phyloP scores from a whole-genome alignment of 768 basidiomycete species.

The Lactifluus echinatus region DNA sequence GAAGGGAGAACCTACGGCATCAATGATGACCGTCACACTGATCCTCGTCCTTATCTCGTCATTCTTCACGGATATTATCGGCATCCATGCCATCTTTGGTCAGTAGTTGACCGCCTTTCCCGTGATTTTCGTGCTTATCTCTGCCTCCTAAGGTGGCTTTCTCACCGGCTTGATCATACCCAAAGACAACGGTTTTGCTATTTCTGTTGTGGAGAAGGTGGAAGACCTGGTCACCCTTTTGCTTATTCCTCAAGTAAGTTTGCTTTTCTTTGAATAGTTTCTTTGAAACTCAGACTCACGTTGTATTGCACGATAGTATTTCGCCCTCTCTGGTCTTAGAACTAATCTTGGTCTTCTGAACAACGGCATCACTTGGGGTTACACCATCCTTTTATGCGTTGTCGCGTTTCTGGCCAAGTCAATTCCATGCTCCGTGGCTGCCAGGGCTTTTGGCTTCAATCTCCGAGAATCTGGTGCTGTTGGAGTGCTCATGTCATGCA shows the following conservation, averaged over 20 bases:
- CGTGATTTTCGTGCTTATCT: neutral
- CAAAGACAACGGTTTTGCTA: conserved; percentile 72
- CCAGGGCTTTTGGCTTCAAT: conserved; percentile 54
- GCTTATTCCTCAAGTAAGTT: conserved; percentile 65
- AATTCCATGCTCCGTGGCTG: conserved; percentile 51
- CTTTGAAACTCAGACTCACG: conserved; percentile 11
- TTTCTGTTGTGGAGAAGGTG: conserved; percentile 72
- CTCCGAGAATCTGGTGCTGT: conserved; percentile 75
- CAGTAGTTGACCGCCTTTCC: conserved; percentile 11
- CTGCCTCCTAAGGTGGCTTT: conserved; percentile 54
- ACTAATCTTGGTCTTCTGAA: conserved; percentile 77
- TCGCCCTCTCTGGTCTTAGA: conserved; percentile 64
- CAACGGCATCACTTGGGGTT: conserved; percentile 74
- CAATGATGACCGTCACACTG: conserved; percentile 76
- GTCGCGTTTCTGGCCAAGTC: conserved; percentile 81
- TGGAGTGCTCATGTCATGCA: conserved; percentile 84
- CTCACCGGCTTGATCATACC: conserved; percentile 77
- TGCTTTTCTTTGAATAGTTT: neutral
- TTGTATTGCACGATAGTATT: conserved; percentile 46
- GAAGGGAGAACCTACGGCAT: conserved; percentile 56
- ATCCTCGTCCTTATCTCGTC: conserved; percentile 64
- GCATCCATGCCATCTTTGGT: conserved; percentile 64
- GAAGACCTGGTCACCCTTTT: conserved; percentile 80
- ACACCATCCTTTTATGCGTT: conserved; percentile 60
- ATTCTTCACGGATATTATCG: conserved; percentile 84